Base-by-base conservation (phyloP, 2,329 filamentous ascomycete species). In the Hypomyces rosellus region DNA sequence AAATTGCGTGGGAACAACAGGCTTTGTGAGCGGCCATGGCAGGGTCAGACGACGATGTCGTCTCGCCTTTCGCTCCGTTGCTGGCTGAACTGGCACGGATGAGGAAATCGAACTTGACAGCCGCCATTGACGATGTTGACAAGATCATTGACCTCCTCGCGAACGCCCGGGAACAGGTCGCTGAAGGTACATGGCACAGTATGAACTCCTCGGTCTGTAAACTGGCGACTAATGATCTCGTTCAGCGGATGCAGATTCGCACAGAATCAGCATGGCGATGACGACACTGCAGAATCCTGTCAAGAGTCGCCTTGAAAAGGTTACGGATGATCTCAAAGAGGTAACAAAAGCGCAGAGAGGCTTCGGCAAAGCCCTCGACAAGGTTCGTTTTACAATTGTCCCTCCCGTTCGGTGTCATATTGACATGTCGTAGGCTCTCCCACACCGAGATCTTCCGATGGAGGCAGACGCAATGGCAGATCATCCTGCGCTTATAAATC, bases 211-310 rank as follows among this genome's bases (percentile, higher is more conserved):
- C 25, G 8, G 6, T 30, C 25, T 30, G 9, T 6, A 30, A 30
- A 13, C 14, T 34, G 16, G 46, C 37, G 34, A 42, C 42, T 51
- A 16, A 51, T 18, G 51, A 63, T 48, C 61, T 55, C 33, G 41
- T 34, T 25, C 33, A 30, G 42, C 44, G 66, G 68, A 70, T 46
- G 56, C 56, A 33, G 69, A 71, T 47, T 59, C 64, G 9, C 81
- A 84, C 55, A 81, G 80, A 37, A 84, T 88, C 14, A 81, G 84
- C 39, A 74, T 91, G 53, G 86, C 84, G 22, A 79, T 97, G 60
- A 86, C 88, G 30, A 91, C 86, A 64, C 79, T 96, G 15, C 90
- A 96, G 65, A 91, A 87, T 56, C 88, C 91, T 0, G 76, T 96
- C 50, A 93, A 91, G 63, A 76, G 85, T 46, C 83, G 85, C 1